A percentile compares a stretch with the other conserved stretches of the same genome.
These are phyloP conservation scores for Candida khao-thaluensis DNA, from an alignment of 805 yeast genomes.

Conservation along the genomic window DNA sequence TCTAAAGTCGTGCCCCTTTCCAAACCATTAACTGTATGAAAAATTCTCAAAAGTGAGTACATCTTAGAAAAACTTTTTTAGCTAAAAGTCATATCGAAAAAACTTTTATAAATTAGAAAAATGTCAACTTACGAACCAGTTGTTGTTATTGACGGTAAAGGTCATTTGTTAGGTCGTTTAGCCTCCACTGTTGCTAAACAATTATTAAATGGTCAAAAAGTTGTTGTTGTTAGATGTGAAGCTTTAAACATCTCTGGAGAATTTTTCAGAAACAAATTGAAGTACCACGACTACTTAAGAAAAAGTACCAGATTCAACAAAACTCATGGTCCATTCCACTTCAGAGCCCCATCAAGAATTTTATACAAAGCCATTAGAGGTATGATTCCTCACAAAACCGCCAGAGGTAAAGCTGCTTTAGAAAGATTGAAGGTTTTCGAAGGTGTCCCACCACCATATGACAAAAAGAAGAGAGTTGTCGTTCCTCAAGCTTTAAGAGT, in stretches of 20 bases:
- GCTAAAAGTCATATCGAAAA: neutral
- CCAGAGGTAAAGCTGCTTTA: slow-evolving; percentile 99
- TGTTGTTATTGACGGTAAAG: slow-evolving; percentile 99
- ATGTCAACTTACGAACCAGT: slow-evolving; percentile 94
- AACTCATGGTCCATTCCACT: slow-evolving; percentile 99
- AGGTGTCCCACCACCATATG: slow-evolving; percentile 99
- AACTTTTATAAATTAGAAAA: slow-evolving; percentile 10
- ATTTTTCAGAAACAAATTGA: slow-evolving; percentile 99
- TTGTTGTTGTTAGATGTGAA: slow-evolving; percentile 96
- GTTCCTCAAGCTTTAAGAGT: slow-evolving; percentile 99
- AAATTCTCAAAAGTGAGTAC: slow-evolving; percentile 1
- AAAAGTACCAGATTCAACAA: slow-evolving; percentile 99
- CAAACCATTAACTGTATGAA: slow-evolving; percentile 2
- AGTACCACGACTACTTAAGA: slow-evolving; percentile 99
- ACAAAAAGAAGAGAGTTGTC: slow-evolving; percentile 99
- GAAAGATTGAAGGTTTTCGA: slow-evolving; percentile 99
- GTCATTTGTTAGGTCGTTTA: slow-evolving; percentile 99
- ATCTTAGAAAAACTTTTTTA: neutral
- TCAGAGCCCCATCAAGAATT: slow-evolving; percentile 99
- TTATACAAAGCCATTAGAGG: slow-evolving; percentile 99
- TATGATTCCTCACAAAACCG: slow-evolving; percentile 99
- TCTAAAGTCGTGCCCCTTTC: neutral
- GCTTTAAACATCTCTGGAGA: slow-evolving; percentile 99
- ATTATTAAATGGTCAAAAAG: slow-evolving; percentile 95
- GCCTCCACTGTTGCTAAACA: slow-evolving; percentile 99